Conservation (phyloP, 2,329 filamentous ascomycete genomes). For the Alternaria longipes region DNA sequence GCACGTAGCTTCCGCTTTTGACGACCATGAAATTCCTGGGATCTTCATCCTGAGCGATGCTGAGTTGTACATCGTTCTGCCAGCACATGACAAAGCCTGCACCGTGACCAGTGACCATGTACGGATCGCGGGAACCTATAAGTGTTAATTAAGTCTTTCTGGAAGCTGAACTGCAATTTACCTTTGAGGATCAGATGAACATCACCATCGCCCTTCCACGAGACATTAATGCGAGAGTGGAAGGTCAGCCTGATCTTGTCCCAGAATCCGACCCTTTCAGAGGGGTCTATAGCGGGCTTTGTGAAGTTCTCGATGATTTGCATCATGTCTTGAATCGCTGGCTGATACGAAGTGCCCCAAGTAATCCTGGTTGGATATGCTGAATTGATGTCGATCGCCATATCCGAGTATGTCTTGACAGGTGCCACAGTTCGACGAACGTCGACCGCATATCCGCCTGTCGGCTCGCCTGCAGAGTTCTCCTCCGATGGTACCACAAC, state of each 20-base stretch:
- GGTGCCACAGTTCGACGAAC: slow-evolving; percentile 91
- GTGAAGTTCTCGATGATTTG: slow-evolving; percentile 98
- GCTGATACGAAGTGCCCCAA: slow-evolving; percentile 97
- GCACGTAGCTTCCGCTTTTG: slow-evolving; percentile 91
- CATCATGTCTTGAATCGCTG: slow-evolving; percentile 99
- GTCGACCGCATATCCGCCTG: slow-evolving; percentile 80
- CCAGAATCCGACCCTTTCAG: slow-evolving; percentile 96
- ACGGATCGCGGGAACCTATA: slow-evolving; percentile 81
- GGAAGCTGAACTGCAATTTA: slow-evolving; percentile 36
- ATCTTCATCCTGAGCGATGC: slow-evolving; percentile 83
- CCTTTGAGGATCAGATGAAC: slow-evolving; percentile 93
- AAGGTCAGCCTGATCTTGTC: slow-evolving; percentile 96
- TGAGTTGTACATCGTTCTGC: slow-evolving; percentile 91
- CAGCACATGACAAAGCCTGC: slow-evolving; percentile 98
- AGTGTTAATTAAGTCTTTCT: slow-evolving; percentile 14
- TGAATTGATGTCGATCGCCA: slow-evolving; percentile 91
- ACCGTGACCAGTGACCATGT: slow-evolving; percentile 89
- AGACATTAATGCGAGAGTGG: slow-evolving; percentile 86
- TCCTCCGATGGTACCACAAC: slow-evolving; percentile 80
- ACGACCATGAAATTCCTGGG: slow-evolving; percentile 95
- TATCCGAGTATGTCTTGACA: slow-evolving; percentile 95
- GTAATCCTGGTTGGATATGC: slow-evolving; percentile 91
- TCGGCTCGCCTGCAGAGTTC: slow-evolving; percentile 63
- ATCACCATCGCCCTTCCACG: slow-evolving; percentile 96
- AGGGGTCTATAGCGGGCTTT: slow-evolving; percentile 92